Conservation (phyloP, 2,329 filamentous ascomycete genomes). For the Botrytis byssoidea region DNA sequence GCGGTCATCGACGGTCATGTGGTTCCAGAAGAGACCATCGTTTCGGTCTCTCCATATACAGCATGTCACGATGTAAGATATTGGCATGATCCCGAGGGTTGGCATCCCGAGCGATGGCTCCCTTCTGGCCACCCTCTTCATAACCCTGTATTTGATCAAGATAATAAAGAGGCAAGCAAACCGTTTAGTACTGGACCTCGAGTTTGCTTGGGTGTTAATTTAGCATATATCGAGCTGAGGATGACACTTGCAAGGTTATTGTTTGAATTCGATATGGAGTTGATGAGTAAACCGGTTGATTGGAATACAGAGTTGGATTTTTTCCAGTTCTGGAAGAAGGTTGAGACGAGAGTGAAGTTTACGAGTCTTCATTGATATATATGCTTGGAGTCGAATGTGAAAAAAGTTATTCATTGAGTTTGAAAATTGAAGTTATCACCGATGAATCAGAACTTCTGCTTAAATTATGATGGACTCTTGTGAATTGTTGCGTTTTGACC, state of each 20-base stretch:
- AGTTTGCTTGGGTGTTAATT: conserved; percentile 10
- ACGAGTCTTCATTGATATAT: not conserved
- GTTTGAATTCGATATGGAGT: conserved; percentile 10
- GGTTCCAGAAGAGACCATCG: conserved; percentile 3
- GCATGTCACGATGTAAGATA: not conserved
- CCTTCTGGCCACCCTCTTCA: not conserved
- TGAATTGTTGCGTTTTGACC: not conserved
- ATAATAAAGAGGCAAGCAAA: not conserved
- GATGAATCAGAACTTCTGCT: not conserved
- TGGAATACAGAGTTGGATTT: conserved; percentile 9
- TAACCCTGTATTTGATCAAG: not conserved
- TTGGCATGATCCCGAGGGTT: conserved; percentile 14
- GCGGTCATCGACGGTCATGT: conserved; percentile 4
- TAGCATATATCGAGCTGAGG: conserved; percentile 8
- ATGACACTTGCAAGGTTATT: not conserved
- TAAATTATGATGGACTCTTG: not conserved
- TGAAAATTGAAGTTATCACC: not conserved
- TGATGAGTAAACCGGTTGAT: not conserved
- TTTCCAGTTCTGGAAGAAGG: conserved; percentile 1
- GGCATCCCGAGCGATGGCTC: conserved; percentile 9
- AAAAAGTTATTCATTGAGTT: not conserved
- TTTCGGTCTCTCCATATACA: conserved; percentile 11
- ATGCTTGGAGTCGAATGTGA: not conserved
- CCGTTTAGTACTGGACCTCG: not conserved
- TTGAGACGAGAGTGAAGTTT: conserved; percentile 12